Evolutionary conservation across 2,329 filamentous ascomycete genomes (phyloP), one percentile per base, ranked within the genome.

Genomic region (Harringtonia lauricola): DNA sequence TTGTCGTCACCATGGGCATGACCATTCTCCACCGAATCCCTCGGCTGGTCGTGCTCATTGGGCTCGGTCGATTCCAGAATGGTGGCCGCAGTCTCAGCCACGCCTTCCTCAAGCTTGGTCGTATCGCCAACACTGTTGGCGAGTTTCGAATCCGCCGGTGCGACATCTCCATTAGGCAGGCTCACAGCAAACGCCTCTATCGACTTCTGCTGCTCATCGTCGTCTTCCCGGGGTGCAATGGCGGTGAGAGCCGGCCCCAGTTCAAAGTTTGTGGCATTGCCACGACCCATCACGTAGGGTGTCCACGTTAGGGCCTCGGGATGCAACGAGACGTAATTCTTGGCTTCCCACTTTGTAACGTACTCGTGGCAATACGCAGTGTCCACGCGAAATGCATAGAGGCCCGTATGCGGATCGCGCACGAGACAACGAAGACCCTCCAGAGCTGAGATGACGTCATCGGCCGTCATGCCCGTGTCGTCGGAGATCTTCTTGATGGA

Each of bases 281-380:
- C 83, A 49, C 87, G 79, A 22, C 92, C 90, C 88, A 95, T 96
- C 35, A 96, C 81, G 59, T 95, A 98, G 0, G 92, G 92, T 14
- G 89, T 95, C 92, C 92, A 98, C 12, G 89, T 83, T 22, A 98
- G 71, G 17, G 80, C 80, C 36, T 83, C 79, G 0, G 84, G 78
- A 51, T 92, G 84, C 30, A 98, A 75, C 54, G 80, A 83, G 19
- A 95, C 85, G 52, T 95, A 94, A 10, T 83, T 81, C 58, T 95
- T 95, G 39, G 75, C 73, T 57, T 95, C 86, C 77, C 90, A 95
- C 51, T 90, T 92, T 28, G 78, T 75, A 47, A 95, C 84, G 54
- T 95, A 94, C 51, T 90, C 80, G 46, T 79, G 79, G 61, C 90
- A 95, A 58, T 90, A 95, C 4, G 79, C 73, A 45, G 86, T 71